These are phyloP conservation scores for Tricladium varicosporioides DNA, from an alignment of 2,329 filamentous ascomycete genomes.

Conservation along the genomic window DNA sequence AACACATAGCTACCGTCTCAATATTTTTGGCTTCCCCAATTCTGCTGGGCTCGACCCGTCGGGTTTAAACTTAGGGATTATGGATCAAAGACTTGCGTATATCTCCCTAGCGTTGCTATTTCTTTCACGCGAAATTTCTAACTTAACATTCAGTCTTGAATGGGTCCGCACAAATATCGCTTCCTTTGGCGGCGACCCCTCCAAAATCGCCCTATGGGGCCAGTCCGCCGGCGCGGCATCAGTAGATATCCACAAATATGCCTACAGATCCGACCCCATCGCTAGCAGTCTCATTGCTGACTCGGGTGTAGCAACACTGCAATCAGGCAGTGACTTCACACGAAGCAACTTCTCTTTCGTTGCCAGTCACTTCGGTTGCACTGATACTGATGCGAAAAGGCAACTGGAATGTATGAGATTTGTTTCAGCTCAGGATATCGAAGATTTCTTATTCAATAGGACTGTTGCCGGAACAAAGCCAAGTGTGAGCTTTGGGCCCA, in stretches of 20 bases:
- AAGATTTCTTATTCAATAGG: background rate
- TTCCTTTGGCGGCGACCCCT: slow-evolving; percentile 55
- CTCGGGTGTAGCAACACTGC: background rate
- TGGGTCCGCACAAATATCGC: slow-evolving; percentile 59
- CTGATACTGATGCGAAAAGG: slow-evolving; percentile 5
- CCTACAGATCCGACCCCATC: slow-evolving; percentile 27
- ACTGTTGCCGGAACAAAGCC: background rate
- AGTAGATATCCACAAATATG: slow-evolving; percentile 28
- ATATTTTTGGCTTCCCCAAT: slow-evolving; percentile 31
- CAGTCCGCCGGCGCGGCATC: slow-evolving; percentile 29
- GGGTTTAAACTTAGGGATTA: slow-evolving; percentile 10
- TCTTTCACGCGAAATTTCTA: background rate
- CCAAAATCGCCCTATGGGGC: slow-evolving; percentile 32
- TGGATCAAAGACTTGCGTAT: background rate
- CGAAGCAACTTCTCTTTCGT: slow-evolving; percentile 17
- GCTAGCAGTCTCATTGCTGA: slow-evolving; percentile 16
- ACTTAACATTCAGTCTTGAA: slow-evolving; percentile 38
- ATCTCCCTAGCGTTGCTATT: background rate
- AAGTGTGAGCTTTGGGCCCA: background rate
- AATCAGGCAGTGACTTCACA: background rate
- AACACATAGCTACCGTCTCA: slow-evolving; percentile 31
- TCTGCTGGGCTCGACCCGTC: slow-evolving; percentile 15
- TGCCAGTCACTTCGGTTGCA: slow-evolving; percentile 17
- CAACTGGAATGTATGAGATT: slow-evolving; percentile 20
- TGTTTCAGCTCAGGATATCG: slow-evolving; percentile 9